Base-by-base conservation (phyloP, 2,329 filamentous ascomycete species). In the Stachybotrys elegans region DNA sequence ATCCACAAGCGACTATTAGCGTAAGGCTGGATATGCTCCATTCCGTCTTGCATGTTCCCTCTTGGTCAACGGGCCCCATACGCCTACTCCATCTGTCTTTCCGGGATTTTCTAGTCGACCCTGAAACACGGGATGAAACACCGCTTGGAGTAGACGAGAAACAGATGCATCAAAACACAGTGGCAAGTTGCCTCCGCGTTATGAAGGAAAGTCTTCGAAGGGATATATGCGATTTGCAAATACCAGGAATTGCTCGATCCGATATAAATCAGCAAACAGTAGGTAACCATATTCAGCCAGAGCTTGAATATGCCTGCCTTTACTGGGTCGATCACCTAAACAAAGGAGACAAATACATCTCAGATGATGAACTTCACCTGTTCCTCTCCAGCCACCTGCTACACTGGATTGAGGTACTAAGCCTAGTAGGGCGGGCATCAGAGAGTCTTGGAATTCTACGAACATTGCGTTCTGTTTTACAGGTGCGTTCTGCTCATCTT, bases 21-120 rank as follows among this genome's bases (percentile, higher is more conserved):
- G 17, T 39, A 7, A 51, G 43, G 11, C 48, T 65, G 8, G 44
- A 58, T 9, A 27, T 49, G 4, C 58, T 69, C 6, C 60, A 67
- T 45, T 63, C 66, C 0, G 57, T 69, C 6, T 39, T 71, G 0
- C 47, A 51, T 22, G 45, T 69, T 4, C 61, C 65, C 2, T 41
- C 42, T 5, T 29, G 50, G 6, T 2, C 44, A 12, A 35, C 48
- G 0, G 12, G 19, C 4, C 59, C 61, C 0, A 38, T 69, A 6
- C 54, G 52, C 12, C 44, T 62, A 2, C 55, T 65, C 3, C 65
- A 70, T 39, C 44, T 61, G 9, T 68, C 67, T 0, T 70, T 71
- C 40, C 58, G 60, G 13, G 63, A 70, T 37, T 57, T 54, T 3
- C 16, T 55, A 1, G 1, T 48, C 13, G 48, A 64, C 43, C 31